phyloP scores from a whole-genome alignment of 345 rosid genomes.

The Syzygium aromaticum region DNA sequence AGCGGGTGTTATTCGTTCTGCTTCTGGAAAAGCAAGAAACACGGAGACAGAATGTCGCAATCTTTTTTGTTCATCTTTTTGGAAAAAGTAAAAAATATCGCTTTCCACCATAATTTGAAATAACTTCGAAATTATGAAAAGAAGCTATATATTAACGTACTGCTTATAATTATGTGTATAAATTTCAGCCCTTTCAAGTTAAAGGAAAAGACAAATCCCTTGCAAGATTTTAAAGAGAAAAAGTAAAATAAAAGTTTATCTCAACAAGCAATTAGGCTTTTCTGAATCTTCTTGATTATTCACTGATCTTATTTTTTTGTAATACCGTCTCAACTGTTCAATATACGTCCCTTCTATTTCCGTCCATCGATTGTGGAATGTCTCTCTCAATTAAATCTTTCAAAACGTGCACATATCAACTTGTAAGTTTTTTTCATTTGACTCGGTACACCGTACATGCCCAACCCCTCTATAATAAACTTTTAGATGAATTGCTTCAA shows the following conservation, averaged over 20 bases:
- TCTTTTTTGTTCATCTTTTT: not conserved
- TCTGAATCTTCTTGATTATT: not conserved
- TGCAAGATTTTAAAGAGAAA: not conserved
- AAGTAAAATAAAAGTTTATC: not conserved
- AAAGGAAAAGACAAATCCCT: not conserved
- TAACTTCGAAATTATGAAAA: not conserved
- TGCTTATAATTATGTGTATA: not conserved
- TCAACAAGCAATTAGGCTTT: not conserved
- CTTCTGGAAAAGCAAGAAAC: not conserved
- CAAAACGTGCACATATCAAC: not conserved
- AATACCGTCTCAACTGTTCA: accelerated
- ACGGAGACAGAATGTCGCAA: not conserved
- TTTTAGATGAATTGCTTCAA: not conserved
- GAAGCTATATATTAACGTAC: not conserved
- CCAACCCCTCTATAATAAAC: accelerated
- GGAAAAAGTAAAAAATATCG: not conserved
- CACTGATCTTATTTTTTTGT: accelerated
- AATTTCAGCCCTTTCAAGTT: not conserved
- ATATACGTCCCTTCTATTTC: accelerated
- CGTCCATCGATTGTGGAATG: not conserved
- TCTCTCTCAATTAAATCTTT: not conserved
- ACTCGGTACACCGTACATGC: not conserved
- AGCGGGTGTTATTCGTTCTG: not conserved
- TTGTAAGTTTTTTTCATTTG: not conserved
- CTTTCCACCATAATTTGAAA: not conserved